These are phyloP conservation scores for Aureobasidium sp. DNA, from an alignment of 2,329 filamentous ascomycete species.

Conservation along the genomic window DNA sequence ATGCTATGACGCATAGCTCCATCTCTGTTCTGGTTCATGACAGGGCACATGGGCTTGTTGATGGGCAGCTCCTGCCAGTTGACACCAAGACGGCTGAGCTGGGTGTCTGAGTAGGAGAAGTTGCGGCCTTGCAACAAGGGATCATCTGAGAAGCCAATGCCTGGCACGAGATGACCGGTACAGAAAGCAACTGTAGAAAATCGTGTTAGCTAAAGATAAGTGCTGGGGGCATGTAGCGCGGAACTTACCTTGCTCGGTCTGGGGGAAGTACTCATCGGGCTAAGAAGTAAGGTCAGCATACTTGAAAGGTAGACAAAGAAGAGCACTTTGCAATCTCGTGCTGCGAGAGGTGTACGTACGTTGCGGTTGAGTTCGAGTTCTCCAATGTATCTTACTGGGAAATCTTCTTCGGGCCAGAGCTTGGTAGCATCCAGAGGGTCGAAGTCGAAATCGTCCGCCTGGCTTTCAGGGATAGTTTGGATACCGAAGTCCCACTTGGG, in stretches of 20 bases:
- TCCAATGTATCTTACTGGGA: constrained; percentile 70
- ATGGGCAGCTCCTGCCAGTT: constrained; percentile 74
- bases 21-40: constrained; percentile 70
- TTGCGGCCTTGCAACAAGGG: constrained; percentile 67
- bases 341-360: constrained; percentile 25
- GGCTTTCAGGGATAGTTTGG: constrained; percentile 63
- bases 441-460: constrained; percentile 72
- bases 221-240: too few species aligned
- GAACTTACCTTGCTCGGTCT: constrained; percentile 57
- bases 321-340: not conserved
- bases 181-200: constrained; percentile 56
- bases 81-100: constrained; percentile 59
- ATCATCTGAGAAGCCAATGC: constrained; percentile 69
- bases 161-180: constrained; percentile 69
- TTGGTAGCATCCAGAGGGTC: constrained; percentile 76
- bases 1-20: constrained; percentile 66
- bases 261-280: constrained; percentile 66
- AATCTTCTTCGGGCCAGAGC: constrained; percentile 70
- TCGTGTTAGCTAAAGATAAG: too few species aligned
- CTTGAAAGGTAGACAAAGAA: not conserved
- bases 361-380: constrained; percentile 73
- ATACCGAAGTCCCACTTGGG: constrained; percentile 78
- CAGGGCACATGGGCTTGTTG: constrained; percentile 64
- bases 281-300: not conserved
- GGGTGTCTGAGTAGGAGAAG: constrained; percentile 58